phyloP scores from a whole-genome alignment of 139 green algal species.

The Chlorella sp. region DNA sequence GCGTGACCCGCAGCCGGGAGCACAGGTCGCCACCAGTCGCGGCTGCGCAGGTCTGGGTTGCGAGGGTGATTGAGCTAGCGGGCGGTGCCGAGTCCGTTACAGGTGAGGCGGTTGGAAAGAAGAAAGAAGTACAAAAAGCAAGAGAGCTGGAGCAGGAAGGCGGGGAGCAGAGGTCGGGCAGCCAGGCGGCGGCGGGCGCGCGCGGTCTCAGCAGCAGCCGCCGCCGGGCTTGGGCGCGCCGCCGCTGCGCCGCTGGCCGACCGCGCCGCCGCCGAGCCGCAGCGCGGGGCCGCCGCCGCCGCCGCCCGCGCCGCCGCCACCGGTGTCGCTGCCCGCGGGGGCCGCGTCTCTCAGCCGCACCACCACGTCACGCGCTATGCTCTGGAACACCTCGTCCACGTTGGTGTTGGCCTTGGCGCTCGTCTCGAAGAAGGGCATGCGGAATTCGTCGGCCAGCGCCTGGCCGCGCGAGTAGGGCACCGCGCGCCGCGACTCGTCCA shows the following conservation, averaged over 20 bases:
- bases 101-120: too few species aligned
- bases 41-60: too few species aligned
- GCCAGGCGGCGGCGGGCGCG: too few species aligned
- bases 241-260: slow-evolving; percentile 1
- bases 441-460: slow-evolving; percentile 91
- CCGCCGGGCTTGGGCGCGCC: slow-evolving; percentile 14
- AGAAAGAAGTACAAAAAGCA: too few species aligned
- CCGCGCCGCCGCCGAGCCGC: slow-evolving; percentile 8
- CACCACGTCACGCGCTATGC: slow-evolving; percentile 26
- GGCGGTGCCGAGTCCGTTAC: too few species aligned
- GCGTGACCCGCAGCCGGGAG: too few species aligned
- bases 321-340: not conserved
- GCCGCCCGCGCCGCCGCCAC: not conserved
- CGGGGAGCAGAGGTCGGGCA: too few species aligned
- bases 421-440: slow-evolving; percentile 93
- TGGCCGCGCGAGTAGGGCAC: slow-evolving; percentile 72
- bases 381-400: slow-evolving; percentile 78
- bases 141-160: too few species aligned
- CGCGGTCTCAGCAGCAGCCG: slow-evolving; percentile 35
- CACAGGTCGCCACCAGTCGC: too few species aligned
- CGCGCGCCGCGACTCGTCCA: slow-evolving; percentile 81
- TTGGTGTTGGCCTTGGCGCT: slow-evolving; percentile 82
- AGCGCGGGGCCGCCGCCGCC: slow-evolving; percentile 12
- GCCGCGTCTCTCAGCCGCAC: slow-evolving; percentile 15
- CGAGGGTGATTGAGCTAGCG: too few species aligned